phyloP scores from a whole-genome alignment of 2,329 filamentous ascomycete species.

The Knoxdaviesia capensis region DNA sequence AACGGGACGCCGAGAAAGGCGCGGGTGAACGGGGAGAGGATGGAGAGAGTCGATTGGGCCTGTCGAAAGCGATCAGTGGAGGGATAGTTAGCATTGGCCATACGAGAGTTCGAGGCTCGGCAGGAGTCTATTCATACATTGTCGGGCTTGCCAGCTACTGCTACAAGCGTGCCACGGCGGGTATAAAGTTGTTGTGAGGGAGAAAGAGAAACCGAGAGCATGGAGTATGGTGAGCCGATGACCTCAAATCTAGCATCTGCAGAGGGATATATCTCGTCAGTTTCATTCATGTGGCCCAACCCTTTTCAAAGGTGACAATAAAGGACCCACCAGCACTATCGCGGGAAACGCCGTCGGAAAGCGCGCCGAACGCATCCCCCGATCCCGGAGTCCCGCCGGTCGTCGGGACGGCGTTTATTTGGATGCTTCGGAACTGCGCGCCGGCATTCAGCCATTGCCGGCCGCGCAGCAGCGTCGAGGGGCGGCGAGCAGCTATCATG shows the following conservation, averaged over 20 bases:
- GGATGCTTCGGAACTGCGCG: conserved; percentile 36
- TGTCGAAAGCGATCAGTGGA: conserved; percentile 13
- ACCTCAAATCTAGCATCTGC: conserved; percentile 90
- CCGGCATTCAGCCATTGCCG: conserved; percentile 14
- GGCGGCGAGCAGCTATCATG: too few relatives aligned
- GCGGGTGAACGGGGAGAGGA: conserved; percentile 68
- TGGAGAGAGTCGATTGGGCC: conserved; percentile 74
- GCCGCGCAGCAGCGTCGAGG: too few relatives aligned
- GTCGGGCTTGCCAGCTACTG: conserved; percentile 73
- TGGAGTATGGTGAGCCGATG: conserved; percentile 74
- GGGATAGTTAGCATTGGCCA: background rate
- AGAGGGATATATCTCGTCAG: background rate
- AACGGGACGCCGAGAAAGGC: conserved; percentile 75
- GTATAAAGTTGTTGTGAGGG: conserved; percentile 90
- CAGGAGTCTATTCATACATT: conserved; percentile 36
- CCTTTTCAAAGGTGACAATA: background rate
- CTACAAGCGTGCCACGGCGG: conserved; percentile 74
- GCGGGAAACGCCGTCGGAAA: conserved; percentile 17
- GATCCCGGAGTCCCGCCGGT: conserved; percentile 27
- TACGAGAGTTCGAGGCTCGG: background rate
- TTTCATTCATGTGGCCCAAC: too few relatives aligned
- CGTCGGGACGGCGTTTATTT: conserved; percentile 41
- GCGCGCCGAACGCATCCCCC: conserved; percentile 36
- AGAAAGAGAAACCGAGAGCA: conserved; percentile 82
- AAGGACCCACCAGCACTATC: conserved; percentile 27